Evolutionary conservation across 352 stramenopile species (phyloP), one percentile per base, ranked within the genome.

Genomic region (Stramenopiles sp.): DNA sequence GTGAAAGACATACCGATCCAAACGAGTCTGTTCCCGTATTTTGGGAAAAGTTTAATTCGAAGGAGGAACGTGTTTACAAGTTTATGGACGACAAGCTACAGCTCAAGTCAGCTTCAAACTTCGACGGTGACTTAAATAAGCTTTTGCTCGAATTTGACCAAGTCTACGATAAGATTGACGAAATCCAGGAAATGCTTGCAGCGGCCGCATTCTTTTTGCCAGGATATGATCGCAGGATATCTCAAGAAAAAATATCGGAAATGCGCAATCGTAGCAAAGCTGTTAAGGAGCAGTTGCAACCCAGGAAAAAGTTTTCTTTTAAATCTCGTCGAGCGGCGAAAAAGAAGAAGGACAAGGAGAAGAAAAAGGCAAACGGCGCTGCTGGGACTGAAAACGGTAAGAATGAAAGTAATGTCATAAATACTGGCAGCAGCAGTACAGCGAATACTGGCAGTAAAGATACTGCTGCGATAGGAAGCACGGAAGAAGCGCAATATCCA

Each of bases 221-320:
- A n/a, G 88, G 89, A 44, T 95, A 95, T 76, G 91, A 95, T 81
- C 90, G 90, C 76, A 89, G 90, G 8, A 89, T 93, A 39, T 89
- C 89, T 31, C 89, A 93, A 81, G 55, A 90, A 30, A 90, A 92
- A 76, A 55, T 92, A 30, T 76, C 84, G 29, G 89, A 88, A 76
- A 80, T 94, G 22, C 75, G 88, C 67, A 87, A 91, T 29, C 75
- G 89, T 29, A 89, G 93, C 80, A 90, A 94, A 25, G 84, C 86
- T 0, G 92, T 89, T 0, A 87, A 90, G 0, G 81, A 85, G 81
- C 86, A 86, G 0, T 89, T 94, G 80, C 87, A 89, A 8, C 91
- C 91, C 0, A 86, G 91, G 44, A 94, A 93, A 84, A 93, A 93
- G 82, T 95, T 95, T 32, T 85, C 88, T 0, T 95, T 95, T 78